Conservation (phyloP, 768 basidiomycete species). For the Cyclocybe cylindracea region DNA sequence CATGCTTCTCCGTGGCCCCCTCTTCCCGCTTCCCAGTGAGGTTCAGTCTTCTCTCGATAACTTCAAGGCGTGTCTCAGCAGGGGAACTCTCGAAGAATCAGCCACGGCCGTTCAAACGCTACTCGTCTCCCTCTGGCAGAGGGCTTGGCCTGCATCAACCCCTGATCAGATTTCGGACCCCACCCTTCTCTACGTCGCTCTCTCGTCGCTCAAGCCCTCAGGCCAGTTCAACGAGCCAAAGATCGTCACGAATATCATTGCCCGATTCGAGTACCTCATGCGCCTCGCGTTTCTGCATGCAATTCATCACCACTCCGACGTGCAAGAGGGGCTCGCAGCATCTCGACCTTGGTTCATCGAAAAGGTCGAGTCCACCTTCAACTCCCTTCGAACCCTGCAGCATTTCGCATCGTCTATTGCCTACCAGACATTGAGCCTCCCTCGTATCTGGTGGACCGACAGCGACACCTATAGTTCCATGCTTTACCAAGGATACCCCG, state of each 20-base stretch:
- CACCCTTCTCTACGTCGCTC: background rate
- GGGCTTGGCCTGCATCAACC: no score
- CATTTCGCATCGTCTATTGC: no score
- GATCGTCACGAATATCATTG: background rate
- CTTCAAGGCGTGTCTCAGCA: no score
- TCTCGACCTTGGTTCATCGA: slow-evolving; percentile 6
- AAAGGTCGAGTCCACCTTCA: slow-evolving; percentile 17
- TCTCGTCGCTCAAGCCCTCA: background rate
- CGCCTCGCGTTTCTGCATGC: background rate
- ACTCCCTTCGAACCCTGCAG: slow-evolving; percentile 12
- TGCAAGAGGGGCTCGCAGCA: background rate
- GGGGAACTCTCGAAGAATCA: no score
- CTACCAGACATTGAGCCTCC: slow-evolving; percentile 8
- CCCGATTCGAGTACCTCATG: background rate
- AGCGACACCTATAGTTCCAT: slow-evolving; percentile 6
- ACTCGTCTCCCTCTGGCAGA: no score
- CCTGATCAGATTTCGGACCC: background rate
- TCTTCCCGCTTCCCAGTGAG: background rate
- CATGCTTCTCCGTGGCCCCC: slow-evolving; percentile 2
- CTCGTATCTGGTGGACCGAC: slow-evolving; percentile 20
- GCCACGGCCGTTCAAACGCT: no score
- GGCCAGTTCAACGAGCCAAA: slow-evolving; percentile 1
- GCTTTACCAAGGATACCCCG: slow-evolving; percentile 16
- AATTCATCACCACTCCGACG: background rate
- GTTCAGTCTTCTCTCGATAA: no score